Base-by-base conservation (phyloP, 1,284 basidiomycete genomes). In the Pseudomicrostroma phylloplanum region DNA sequence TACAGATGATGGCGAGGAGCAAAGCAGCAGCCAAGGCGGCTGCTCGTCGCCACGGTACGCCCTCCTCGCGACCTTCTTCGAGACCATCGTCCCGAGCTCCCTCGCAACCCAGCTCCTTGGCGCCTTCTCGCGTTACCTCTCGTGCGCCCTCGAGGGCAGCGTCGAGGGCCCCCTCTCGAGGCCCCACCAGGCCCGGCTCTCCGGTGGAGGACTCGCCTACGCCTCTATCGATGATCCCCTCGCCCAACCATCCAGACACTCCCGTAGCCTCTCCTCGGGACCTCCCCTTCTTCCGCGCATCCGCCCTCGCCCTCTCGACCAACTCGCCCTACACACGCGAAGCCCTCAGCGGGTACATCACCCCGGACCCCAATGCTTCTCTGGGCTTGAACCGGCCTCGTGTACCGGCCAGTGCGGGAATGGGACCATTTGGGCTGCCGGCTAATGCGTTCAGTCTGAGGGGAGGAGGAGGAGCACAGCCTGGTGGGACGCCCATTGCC, bases 1-100 rank as follows among this genome's bases (percentile, higher is more conserved):
- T 54, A 15, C 51, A 54, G 51, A 21, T 54, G 25, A 54, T 54
- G 51, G 51, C 51, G 21, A 54, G 26, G 51, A 54, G 25, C 51
- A 54, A 54, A 54, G 51, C 51, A 23, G 51, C 51, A 17, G 51
- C 51, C 21, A 54, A 54, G 21, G 51, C 25, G 21, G 51, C 51
- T 6, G 51, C 21, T 8, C 15, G 51, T 19, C n/a, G 43, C 43
- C 15, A 17, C 17, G 43, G 43, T 12, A 48, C 43, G 6, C 43
- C 43, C 4, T 48, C 43, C 6, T 48, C 43, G 43, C 43, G 43
- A 3, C 17, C 21, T 21, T 13, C 43, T 6, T 48, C 43, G 21
- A 17, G 43, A 21, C 17, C 21, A 21, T 17, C 43, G 17, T 48
- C 43, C 6, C 43, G 43, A 17, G 21, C 15, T 3, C 17, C 43